These are phyloP conservation scores for Wickerhamomyces strasburgensis DNA, from an alignment of 805 yeast genomes.

Conservation along the genomic window DNA sequence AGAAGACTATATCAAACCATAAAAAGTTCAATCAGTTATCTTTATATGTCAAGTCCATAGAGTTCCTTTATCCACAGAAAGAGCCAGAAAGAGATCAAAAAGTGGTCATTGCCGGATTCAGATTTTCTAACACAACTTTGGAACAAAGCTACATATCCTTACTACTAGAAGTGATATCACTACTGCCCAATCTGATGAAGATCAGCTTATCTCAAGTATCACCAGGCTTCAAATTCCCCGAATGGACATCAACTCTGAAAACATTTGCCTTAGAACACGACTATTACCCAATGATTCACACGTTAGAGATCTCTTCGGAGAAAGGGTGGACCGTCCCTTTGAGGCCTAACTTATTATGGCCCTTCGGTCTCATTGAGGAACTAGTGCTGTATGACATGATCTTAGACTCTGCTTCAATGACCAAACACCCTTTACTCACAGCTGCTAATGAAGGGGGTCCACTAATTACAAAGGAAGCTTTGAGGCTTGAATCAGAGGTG, in stretches of 20 bases:
- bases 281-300: slow-evolving; percentile 26
- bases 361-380: slow-evolving; percentile 41
- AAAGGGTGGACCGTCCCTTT: slow-evolving; percentile 51
- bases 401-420: slow-evolving; percentile 38
- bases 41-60: slow-evolving; percentile 17
- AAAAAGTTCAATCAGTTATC: slow-evolving; percentile 22
- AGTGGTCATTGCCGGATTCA: slow-evolving; percentile 20
- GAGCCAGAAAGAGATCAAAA: slow-evolving; percentile 11
- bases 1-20: slow-evolving; percentile 33
- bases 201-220: slow-evolving; percentile 41
- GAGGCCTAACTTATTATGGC: slow-evolving; percentile 40
- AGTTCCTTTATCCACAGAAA: slow-evolving; percentile 17
- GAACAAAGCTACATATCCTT: slow-evolving; percentile 28
- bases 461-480: slow-evolving; percentile 16
- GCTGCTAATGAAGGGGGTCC: slow-evolving; percentile 22
- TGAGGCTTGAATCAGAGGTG: slow-evolving; percentile 10
- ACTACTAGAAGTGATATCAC: slow-evolving; percentile 38
- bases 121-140: slow-evolving; percentile 19
- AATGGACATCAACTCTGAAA: slow-evolving; percentile 24
- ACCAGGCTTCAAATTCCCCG: slow-evolving; percentile 42
- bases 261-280: slow-evolving; percentile 24
- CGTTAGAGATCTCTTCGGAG: slow-evolving; percentile 38
- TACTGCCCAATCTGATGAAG: slow-evolving; percentile 41
- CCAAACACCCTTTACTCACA: slow-evolving; percentile 26
- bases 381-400: slow-evolving; percentile 42